These are phyloP conservation scores for Angophora floribunda DNA, from an alignment of 345 rosid genomes.

Conservation along the genomic window DNA sequence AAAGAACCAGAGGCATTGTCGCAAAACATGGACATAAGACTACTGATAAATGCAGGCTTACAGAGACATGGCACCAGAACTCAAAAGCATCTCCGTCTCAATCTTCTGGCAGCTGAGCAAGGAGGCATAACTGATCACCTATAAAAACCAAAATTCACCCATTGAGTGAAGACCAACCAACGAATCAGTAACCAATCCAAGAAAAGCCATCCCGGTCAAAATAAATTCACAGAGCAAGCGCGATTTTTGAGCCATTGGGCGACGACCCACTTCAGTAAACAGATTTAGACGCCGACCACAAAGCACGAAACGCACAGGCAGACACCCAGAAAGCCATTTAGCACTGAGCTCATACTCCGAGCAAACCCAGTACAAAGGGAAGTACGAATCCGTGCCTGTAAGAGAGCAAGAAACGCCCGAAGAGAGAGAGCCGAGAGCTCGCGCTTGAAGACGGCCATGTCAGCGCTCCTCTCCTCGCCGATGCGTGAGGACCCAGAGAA, in stretches of 20 bases:
- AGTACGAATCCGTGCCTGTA: not conserved
- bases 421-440: not conserved
- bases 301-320: not conserved
- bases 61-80: conserved; percentile 11
- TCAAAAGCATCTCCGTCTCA: not conserved
- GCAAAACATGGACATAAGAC: not conserved
- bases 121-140: conserved; percentile 28
- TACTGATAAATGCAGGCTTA: conserved; percentile 6
- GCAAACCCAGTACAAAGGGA: not conserved
- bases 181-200: not conserved
- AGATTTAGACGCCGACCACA: not conserved
- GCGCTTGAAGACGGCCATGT: not conserved
- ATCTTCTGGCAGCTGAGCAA: conserved; percentile 13
- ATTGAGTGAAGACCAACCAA: not conserved
- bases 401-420: not conserved
- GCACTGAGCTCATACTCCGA: not conserved
- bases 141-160: not conserved
- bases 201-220: not conserved
- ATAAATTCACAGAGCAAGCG: not conserved
- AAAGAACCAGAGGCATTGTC: not conserved
- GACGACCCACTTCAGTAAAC: not conserved
- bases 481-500: not conserved
- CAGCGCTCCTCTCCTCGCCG: not conserved
- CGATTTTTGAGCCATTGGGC: not conserved
- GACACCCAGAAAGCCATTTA: not conserved